A percentile compares a stretch with the other conserved stretches of the same genome.
Evolutionary conservation across 2,329 filamentous ascomycete species (phyloP).

Genomic region (Aspergillus fumigatiaffinis): DNA sequence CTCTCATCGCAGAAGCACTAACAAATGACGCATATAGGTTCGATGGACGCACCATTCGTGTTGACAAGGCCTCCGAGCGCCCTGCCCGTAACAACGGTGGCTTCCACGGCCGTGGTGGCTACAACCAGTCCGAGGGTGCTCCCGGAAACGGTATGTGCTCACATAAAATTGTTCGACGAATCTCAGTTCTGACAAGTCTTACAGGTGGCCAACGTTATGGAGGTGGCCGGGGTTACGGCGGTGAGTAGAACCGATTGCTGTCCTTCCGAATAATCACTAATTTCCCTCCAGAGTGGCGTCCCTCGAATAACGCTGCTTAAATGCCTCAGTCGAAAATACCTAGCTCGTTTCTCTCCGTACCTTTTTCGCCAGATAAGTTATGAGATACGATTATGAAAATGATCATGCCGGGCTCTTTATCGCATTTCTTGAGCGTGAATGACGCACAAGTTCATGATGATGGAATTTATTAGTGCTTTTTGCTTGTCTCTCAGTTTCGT

Average conservation of each 20-base stretch:
- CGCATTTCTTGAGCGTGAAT: not conserved
- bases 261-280: not conserved
- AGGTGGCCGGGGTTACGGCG: not conserved
- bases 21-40: slow-evolving; percentile 56
- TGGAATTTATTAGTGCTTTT: not conserved
- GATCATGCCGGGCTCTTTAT: not conserved
- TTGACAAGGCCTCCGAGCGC: slow-evolving; percentile 90
- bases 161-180: not conserved
- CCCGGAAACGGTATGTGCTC: slow-evolving; percentile 18
- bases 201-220: not conserved
- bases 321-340: not conserved
- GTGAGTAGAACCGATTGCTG: not conserved
- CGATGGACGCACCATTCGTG: slow-evolving; percentile 88
- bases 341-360: not conserved
- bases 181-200: not conserved
- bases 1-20: slow-evolving; percentile 6
- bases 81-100: slow-evolving; percentile 55
- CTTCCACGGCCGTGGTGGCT: slow-evolving; percentile 44
- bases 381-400: not conserved
- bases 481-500: not conserved
- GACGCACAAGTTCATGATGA: not conserved
- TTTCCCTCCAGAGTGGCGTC: not conserved
- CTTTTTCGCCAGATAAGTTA: not conserved
- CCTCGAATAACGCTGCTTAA: not conserved
- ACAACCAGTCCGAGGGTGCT: slow-evolving; percentile 37